Base-by-base conservation (phyloP, 208 protist genomes). In the Porcisia deanei region DNA sequence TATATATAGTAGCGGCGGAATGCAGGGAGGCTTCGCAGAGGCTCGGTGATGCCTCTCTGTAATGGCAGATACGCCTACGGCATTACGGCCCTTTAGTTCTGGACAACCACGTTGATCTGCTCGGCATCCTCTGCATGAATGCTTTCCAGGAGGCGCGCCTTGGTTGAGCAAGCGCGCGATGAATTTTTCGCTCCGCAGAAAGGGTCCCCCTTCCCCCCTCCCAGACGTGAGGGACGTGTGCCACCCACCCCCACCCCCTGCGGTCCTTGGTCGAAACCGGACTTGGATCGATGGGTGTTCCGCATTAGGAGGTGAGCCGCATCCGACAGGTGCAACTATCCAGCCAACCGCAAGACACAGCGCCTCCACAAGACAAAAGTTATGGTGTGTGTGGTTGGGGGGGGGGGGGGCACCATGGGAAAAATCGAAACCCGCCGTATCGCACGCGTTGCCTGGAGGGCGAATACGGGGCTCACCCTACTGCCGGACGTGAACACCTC, bases 331-430 rank as follows among this genome's bases (percentile, higher is more conserved):
- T 0, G 57, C 70, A 69, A 75, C 73, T 39, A 66, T 59, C 30
- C 82, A 86, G 57, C 78, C 73, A 34, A 83, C 71, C 8, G 58
- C 58, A 30, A 77, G 82, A 14, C 82, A 18, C 20, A n/a, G 18
- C 1, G 83, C 43, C 34, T 71, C 59, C 55, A 70, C 75, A 39
- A 85, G 22, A 3, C 7, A 5, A 41, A 81, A 54, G 0, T 63
- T 12, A 25, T 76, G 70, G 22, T 72, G 61, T 6, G 67, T 49
- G 55, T 54, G 25, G 6, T 20, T 16, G 22, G 9, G 10, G 12
- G 45, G 60, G 39, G 49, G 54, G 12, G 8, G 30, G 3, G 18
- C 8, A 9, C 9, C 41, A 37, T 34, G n/a, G 1, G 71, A 72
- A 0, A 68, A 30, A 0, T 30, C 30, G 30, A 30, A 0, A 30